These are phyloP conservation scores for Nicotiana tomentosiformis DNA, from an alignment of 257 asterid genomes.

Conservation along the genomic window DNA sequence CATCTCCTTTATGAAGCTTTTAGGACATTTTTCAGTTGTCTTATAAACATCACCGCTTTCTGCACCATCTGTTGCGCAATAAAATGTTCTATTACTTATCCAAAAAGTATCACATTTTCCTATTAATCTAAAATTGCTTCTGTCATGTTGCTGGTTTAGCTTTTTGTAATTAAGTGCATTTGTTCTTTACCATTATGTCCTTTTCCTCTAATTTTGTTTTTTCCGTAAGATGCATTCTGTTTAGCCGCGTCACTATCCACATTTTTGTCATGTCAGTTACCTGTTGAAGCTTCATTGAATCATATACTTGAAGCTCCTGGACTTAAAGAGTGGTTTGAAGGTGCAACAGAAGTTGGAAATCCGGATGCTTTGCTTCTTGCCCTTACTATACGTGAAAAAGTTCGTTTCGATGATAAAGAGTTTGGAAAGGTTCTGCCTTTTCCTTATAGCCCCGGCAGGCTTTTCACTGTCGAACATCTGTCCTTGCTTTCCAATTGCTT, in stretches of 20 bases:
- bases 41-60: not conserved
- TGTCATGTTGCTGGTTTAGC: not conserved
- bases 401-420: constrained; percentile 32
- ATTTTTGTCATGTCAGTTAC: constrained; percentile 45
- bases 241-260: not conserved
- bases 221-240: not conserved
- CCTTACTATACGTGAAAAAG: constrained; percentile 58
- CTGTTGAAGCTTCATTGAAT: constrained; percentile 47
- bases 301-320: constrained; percentile 84
- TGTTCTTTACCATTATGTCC: not conserved
- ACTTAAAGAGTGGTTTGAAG: constrained; percentile 74
- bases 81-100: not conserved
- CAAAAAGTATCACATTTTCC: not conserved
- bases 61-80: not conserved
- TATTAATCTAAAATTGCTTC: not conserved
- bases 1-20: not conserved
- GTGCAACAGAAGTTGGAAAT: constrained; percentile 72
- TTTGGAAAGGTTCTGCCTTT: constrained; percentile 76
- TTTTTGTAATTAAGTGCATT: not conserved
- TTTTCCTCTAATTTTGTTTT: not conserved
- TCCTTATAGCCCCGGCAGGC: constrained; percentile 50
- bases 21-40: not conserved
- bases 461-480: constrained; percentile 61
- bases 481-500: constrained; percentile 60
- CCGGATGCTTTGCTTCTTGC: constrained; percentile 92